These are phyloP conservation scores for Fusarium anthophilum DNA, from an alignment of 2,329 filamentous ascomycete genomes.

Conservation along the genomic window DNA sequence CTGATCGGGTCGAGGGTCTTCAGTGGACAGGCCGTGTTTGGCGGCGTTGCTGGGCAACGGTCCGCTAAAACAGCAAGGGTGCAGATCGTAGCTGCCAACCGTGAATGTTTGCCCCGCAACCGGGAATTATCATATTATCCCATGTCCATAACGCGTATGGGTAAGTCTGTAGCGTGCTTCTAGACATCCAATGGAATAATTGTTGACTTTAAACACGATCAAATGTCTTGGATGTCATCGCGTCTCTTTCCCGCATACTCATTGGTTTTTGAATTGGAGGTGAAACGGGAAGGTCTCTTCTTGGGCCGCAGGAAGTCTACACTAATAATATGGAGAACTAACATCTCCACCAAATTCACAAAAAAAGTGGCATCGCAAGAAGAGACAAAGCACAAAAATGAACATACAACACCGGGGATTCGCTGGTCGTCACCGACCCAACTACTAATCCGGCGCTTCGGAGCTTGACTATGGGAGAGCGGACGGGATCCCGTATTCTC, in stretches of 20 bases:
- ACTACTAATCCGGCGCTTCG: slow-evolving; percentile 21
- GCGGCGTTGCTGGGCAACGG: slow-evolving; percentile 42
- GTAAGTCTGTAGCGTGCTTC: slow-evolving; percentile 1
- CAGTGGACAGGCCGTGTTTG: slow-evolving; percentile 39
- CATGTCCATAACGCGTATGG: slow-evolving; percentile 18
- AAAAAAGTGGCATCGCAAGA: neutral
- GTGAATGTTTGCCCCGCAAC: slow-evolving; percentile 28
- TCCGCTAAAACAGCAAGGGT: slow-evolving; percentile 25
- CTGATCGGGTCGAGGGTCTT: slow-evolving; percentile 25
- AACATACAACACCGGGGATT: slow-evolving; percentile 17
- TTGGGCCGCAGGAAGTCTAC: neutral
- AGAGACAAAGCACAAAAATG: neutral
- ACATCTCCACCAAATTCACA: neutral
- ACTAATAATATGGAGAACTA: neutral
- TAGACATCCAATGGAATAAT: slow-evolving; percentile 14
- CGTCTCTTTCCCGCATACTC: neutral
- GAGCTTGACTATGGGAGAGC: slow-evolving; percentile 15
- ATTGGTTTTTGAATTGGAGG: neutral
- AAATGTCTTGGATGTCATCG: neutral
- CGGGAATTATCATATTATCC: slow-evolving; percentile 4
- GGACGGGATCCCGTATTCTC: slow-evolving; percentile 19
- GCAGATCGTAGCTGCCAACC: slow-evolving; percentile 32
- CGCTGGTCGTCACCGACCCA: slow-evolving; percentile 15
- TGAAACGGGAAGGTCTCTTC: neutral
- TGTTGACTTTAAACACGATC: neutral